phyloP scores from a whole-genome alignment of 768 basidiomycete genomes.

The Auriscalpium microsporum region DNA sequence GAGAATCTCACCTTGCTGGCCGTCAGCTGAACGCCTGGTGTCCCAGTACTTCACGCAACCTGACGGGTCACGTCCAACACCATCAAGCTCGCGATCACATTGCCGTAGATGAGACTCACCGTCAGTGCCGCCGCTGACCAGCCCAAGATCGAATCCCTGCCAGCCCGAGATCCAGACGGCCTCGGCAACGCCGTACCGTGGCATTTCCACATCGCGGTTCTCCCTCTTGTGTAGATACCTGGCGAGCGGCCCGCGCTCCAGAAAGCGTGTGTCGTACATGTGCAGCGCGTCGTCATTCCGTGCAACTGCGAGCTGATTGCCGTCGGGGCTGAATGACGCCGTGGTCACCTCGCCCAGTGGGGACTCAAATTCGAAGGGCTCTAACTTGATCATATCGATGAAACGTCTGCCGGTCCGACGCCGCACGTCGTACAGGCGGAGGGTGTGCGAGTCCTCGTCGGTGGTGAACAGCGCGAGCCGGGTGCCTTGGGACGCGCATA shows the following conservation, averaged over 20 bases:
- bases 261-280: conserved; percentile 12
- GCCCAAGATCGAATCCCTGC: conserved; percentile 6
- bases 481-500: neutral
- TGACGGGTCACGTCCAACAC: neutral
- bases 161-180: conserved; percentile 12
- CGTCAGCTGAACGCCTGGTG: conserved; percentile 7
- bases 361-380: neutral
- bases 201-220: conserved; percentile 1
- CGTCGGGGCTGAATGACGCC: conserved; percentile 11
- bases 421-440: conserved; percentile 10
- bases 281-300: conserved; percentile 14
- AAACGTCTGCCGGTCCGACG: conserved; percentile 1
- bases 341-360: conserved; percentile 9
- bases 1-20: conserved; percentile 9
- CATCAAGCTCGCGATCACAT: neutral
- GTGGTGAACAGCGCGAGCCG: conserved; percentile 8
- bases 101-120: conserved; percentile 2
- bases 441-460: neutral
- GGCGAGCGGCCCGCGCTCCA: conserved; percentile 4
- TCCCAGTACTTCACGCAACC: conserved; percentile 15
- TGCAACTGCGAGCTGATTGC: conserved; percentile 8
- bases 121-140: conserved; percentile 13
- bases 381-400: neutral
- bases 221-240: conserved; percentile 12
- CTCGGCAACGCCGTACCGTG: conserved; percentile 9